Evolutionary conservation across 192 early-diverging fungal species (phyloP), one percentile per base, ranked within the genome.

Genomic region (Coemansia erecta): DNA sequence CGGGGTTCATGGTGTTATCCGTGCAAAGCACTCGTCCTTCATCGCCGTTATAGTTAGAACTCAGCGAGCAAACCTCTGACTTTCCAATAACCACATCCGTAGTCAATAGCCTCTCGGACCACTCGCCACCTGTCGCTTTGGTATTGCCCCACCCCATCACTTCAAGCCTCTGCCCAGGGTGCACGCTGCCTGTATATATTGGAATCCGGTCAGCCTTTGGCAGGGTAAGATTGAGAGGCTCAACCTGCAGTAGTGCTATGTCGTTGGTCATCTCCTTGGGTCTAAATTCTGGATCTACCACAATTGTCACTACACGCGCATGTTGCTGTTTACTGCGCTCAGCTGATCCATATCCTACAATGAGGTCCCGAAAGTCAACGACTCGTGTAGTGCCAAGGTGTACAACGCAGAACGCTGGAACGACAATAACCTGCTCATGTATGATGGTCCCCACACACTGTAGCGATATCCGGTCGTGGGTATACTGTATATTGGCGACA

Each of bases 241-340:
- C 56, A 3, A 58, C 44, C 18, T 19, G 24, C 1, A 58, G 17
- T n/a, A 58, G 28, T 17, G 56, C 56, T 8, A 45, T 58, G 39
- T 58, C 28, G 44, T 37, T 58, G 12, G 42, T 7, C 26, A 47
- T 58, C 18, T 31, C 39, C 8, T 56, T 56, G 15, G 21, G 55
- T 15, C 3, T 11, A 44, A 44, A 56, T 22, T 56, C 22, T 28
- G 18, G 17, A 33, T 56, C 15, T 5, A 45, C 55, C 4, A 39
- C 42, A 9, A 56, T 47, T 58, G 15, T 35, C 10, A 47, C 14
- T 22, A 58, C 56, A 6, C 39, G 43, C 9, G 56, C 56, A 23
- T 58, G 56, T 15, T 43, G 56, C 44, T 40, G 55, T 39, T 47
- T 58, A 13, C 45, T 58, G 44, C 56, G 56, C 28, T 58, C 56